Evolutionary conservation across 257 asterid species (phyloP), one percentile per base, ranked within the genome.

Genomic region (Scutellaria minor): DNA sequence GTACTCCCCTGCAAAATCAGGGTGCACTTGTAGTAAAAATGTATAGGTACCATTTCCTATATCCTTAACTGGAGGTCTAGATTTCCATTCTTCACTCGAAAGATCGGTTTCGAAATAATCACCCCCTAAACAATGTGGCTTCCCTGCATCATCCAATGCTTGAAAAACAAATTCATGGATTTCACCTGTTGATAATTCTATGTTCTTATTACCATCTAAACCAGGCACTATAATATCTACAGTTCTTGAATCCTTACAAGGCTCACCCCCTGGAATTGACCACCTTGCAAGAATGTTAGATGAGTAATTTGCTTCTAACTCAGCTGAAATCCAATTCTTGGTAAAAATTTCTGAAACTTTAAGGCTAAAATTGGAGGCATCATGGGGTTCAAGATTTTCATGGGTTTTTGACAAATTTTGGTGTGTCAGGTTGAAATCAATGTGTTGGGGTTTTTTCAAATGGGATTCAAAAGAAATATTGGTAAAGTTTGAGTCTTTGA

Each of bases 71-170:
- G 98, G 98, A 46, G 98, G 97, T 80, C 97, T 78, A 7, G 99
- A 69, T 31, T 91, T 94, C 99, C 99, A 95, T 0, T 60, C 75
- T 18, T 90, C 97, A 47, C 98, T 86, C 0, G 98, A 83, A 11
- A 95, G 83, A 83, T 95, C 97, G 10, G 81, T 88, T 77, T 95
- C 98, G 70, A 90, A 87, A 74, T 92, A 92, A 69, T 95, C 99
- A 22, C 98, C 99, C 47, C 99, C 97, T n/a, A 68, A 66, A 45
- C 99, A 95, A 68, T 62, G 96, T 0, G 86, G 87, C 39, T 70
- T 62, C 50, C 93, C 90, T 0, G 77, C 82, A 14, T 89, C 96
- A 80, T 95, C 96, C 81, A 95, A 22, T n/a, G 96, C 86, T 40
- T 90, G 94, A 71, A 95, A 82, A 68, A 78, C 85, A 74, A 95